Evolutionary conservation across 2,329 filamentous ascomycete species (phyloP), one percentile per base, ranked within the genome.

Genomic region (Paraconiothyrium brasiliense): DNA sequence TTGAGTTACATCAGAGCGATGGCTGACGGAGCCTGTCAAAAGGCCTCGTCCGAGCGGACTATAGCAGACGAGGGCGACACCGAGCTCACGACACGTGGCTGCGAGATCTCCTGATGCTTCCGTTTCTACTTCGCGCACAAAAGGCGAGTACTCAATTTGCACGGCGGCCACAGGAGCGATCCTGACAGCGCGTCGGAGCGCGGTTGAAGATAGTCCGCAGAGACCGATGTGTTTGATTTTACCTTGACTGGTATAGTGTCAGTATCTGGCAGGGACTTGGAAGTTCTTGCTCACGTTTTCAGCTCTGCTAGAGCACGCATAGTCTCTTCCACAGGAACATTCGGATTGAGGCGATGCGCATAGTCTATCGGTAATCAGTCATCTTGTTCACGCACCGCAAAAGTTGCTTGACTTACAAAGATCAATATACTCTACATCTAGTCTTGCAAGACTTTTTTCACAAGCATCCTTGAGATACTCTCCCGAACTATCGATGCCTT

Each of bases 101-200:
- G 79, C 68, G 9, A 80, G 62, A n/a, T 60, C 58, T 20, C 32
- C 54, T 13, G 50, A 37, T 20, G 3, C 22, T 24, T 44, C 63
- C 11, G 24, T 51, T 68, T 84, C 82, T 62, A 83, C 80, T 24
- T 80, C 80, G 2, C 76, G 72, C 4, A 71, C 69, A 63, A 84
- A 84, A 4, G 77, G 75, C 27, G 71, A 79, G 73, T 84, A 85
- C 67, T 85, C 83, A 20, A 82, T 69, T 67, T 85, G 82, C 4
- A 82, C 71, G 5, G 80, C 81, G 3, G 75, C 62, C 57, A 85
- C 78, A 4, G 76, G 80, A 52, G 79, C 73, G 2, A 85, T 74
- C 4, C 75, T 58, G 65, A 74, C 62, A 0, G 83, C 83, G 14
- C 83, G 81, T 6, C 82, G 81, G 3, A 85, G 73, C 0, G 82